Evolutionary conservation across 2,329 filamentous ascomycete species (phyloP), one percentile per base, ranked within the genome.

Genomic region (Colletotrichum higginsianum): DNA sequence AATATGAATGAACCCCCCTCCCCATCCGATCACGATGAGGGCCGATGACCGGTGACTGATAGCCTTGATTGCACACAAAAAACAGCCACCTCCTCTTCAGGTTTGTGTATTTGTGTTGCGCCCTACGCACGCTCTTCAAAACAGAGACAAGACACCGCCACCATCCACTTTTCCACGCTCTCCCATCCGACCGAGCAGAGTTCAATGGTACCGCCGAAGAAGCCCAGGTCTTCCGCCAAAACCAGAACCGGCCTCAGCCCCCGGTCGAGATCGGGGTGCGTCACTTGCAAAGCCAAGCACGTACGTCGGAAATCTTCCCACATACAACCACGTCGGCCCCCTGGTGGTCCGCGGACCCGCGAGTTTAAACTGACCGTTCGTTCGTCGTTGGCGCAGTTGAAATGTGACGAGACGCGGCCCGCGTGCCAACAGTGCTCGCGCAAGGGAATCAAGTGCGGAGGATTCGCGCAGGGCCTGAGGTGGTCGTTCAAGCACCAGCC

Each of bases 401-500:
- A 80, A 77, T 80, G 79, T 67, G 79, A 80, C 71, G 79, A 80
- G 74, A 75, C 76, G 1, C 62, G 72, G 49, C 79, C 79, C 2
- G 73, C 74, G 30, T 80, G 79, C 53, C 75, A 71, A 21, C 78
- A 77, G 67, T 80, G 79, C 73, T 35, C 75, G n/a, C 76, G 75
- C 21, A 76, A 77, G n/a, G 76, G 76, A 9, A 76, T 78, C 26
- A 72, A 74, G 26, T 80, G 79, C 46, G 77, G 77, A 15, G 79
- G 79, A 1, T 80, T 80, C 63, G 74, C 74, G 15, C 76, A 79
- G 26, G 78, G 79, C 23, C 78, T 84, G 55, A 81, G 80, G 47
- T 84, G 82, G 82, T 84, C 82, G 0, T 83, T 82, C 72, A 84
- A 84, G 55, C 81, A 84, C 66, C 82, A 84, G 11, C 68, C 68